A percentile compares a stretch with the other conserved stretches of the same genome.
Conservation (phyloP, 257 asterid species). For the Solanum piurae region DNA sequence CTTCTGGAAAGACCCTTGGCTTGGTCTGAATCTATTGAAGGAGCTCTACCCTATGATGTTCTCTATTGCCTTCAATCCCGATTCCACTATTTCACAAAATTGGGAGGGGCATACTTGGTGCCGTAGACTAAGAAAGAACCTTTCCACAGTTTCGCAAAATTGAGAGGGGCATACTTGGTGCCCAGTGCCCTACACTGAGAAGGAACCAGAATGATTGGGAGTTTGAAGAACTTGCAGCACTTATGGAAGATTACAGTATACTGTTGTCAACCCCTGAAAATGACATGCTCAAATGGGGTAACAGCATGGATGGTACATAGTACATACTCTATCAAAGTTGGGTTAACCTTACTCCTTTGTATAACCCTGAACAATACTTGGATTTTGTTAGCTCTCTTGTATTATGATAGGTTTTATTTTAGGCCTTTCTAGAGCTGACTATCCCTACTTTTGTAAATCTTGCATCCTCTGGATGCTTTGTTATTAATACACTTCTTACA, state of each 20-base stretch:
- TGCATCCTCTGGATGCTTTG: background rate
- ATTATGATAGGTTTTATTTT: background rate
- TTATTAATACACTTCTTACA: background rate
- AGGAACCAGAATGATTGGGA: background rate
- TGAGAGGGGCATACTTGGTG: background rate
- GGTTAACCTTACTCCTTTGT: background rate
- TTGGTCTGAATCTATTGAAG: background rate
- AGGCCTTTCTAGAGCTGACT: background rate
- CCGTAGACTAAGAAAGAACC: fast-evolving
- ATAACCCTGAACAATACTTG: background rate
- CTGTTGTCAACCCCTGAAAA: background rate
- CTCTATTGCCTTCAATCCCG: background rate
- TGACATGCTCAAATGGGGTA: background rate
- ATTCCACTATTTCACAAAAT: background rate
- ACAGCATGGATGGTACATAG: background rate
- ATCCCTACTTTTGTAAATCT: background rate
- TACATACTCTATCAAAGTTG: background rate
- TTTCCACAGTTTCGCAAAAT: background rate
- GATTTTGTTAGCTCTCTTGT: background rate
- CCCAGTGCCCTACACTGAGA: background rate
- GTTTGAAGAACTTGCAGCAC: background rate
- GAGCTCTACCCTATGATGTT: background rate
- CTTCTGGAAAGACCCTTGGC: background rate
- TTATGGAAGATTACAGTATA: background rate
- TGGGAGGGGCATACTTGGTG: background rate